These are phyloP conservation scores for Aspergillus incahuasiensis DNA, from an alignment of 495 filamentous ascomycete genomes.

Conservation along the genomic window DNA sequence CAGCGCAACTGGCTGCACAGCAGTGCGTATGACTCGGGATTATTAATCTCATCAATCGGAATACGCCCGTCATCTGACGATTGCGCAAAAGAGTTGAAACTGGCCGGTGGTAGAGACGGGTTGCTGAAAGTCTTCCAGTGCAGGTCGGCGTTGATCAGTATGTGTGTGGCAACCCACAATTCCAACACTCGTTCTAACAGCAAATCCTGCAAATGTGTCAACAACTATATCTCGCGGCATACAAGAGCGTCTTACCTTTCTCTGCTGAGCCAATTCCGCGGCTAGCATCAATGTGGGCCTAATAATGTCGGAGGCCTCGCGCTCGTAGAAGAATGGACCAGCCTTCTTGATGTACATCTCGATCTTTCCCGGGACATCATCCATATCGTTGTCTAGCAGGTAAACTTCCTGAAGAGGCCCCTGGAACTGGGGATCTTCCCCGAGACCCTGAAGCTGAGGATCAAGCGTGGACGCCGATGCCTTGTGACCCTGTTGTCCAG, in stretches of 20 bases:
- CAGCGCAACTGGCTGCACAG: conserved; percentile 68
- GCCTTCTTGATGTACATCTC: conserved; percentile 68
- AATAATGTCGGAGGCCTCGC: conserved; percentile 65
- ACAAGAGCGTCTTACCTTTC: conserved; percentile 36
- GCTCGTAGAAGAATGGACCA: conserved; percentile 55
- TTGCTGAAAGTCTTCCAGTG: conserved; percentile 61
- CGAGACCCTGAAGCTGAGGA: conserved; percentile 51
- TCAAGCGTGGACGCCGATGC: conserved; percentile 43
- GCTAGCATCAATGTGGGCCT: conserved; percentile 60
- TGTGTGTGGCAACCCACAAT: conserved; percentile 71
- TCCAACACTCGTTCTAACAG: conserved; percentile 65
- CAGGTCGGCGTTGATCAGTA: conserved; percentile 63
- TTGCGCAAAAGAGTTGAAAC: conserved; percentile 36
- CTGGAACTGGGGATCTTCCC: conserved; percentile 40
- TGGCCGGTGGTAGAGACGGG: conserved; percentile 40
- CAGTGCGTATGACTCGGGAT: conserved; percentile 44
- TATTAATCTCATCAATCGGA: conserved; percentile 40
- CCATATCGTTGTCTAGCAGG: conserved; percentile 61
- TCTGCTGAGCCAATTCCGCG: conserved; percentile 46
- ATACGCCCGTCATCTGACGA: conserved; percentile 41
- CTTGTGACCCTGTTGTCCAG: conserved; percentile 44
- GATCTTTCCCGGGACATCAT: conserved; percentile 62
- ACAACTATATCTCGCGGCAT: not conserved
- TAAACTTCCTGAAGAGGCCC: conserved; percentile 43
- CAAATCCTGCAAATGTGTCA: conserved; percentile 40